phyloP scores from a whole-genome alignment of 352 stramenopile genomes.

The Pythium grandisporangium region DNA sequence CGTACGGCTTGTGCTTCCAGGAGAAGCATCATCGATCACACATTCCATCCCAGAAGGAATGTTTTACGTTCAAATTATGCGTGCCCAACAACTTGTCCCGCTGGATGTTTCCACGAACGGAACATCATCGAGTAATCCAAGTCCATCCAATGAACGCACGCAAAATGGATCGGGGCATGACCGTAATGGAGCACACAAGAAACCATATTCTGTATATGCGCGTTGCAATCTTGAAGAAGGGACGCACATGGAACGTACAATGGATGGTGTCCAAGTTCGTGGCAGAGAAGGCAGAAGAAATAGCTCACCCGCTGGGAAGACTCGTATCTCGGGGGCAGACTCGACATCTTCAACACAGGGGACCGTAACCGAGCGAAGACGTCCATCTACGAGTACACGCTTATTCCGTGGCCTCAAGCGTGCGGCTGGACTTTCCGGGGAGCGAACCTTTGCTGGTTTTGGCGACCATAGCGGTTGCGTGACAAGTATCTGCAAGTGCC shows the following conservation, averaged over 20 bases:
- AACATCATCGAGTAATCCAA: conserved; percentile 7
- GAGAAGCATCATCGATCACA: conserved; percentile 61
- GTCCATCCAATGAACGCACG: too few species aligned
- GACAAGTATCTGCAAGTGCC: conserved; percentile 62
- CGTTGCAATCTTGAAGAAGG: conserved; percentile 72
- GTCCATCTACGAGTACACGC: conserved; percentile 51
- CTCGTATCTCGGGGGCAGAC: conserved; percentile 4
- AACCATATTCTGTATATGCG: conserved; percentile 52
- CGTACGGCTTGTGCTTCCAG: conserved; percentile 68
- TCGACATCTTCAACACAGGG: too few species aligned
- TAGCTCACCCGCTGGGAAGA: conserved; percentile 11
- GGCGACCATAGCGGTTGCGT: conserved; percentile 72
- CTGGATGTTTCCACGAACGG: conserved; percentile 12
- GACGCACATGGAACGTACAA: conserved; percentile 59
- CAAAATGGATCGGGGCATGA: too few species aligned
- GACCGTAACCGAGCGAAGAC: conserved; percentile 12
- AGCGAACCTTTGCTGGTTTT: conserved; percentile 58
- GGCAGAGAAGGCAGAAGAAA: conserved; percentile 2
- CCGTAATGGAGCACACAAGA: conserved; percentile 23
- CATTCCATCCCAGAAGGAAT: conserved; percentile 65
- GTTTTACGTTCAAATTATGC: conserved; percentile 78
- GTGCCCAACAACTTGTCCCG: conserved; percentile 51
- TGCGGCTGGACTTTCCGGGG: conserved; percentile 59
- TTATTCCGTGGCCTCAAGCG: conserved; percentile 69
- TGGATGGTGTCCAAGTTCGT: conserved; percentile 54